Base-by-base conservation (phyloP, 805 yeast species). In the Metschnikowia aberdeeniae region DNA sequence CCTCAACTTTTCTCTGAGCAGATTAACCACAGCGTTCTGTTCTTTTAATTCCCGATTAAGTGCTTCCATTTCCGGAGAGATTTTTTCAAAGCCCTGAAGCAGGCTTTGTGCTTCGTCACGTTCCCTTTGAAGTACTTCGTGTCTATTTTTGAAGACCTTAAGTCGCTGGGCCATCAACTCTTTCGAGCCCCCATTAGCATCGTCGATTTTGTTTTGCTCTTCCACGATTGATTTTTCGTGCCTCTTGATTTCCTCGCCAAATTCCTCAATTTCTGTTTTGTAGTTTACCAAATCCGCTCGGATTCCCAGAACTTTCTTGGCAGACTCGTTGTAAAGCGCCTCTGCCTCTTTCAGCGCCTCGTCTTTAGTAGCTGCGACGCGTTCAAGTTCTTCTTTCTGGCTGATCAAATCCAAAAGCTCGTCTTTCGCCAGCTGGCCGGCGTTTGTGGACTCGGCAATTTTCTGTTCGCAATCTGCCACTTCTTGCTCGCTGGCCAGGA, bases 161-260 rank as follows among this genome's bases (percentile, higher is more conserved):
- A 62, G 46, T 13, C 54, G 52, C 26, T 53, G 48, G 8, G 55
- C 48, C 30, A 72, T 50, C 11, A 50, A 56, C 24, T 70, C 73
- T 39, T 66, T 70, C 5, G 72, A 65, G 1, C 76, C 78, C 12
- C 79, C 81, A 43, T 67, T 66, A 6, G 67, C 59, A 10, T 58
- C 61, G 29, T 71, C 73, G 12, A 77, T 61, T 51, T 69, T 61
- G 29, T 55, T 54, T 50, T 64, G 69, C 49, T 76, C 81, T 1
- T 38, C 40, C 5, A 45, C 47, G 5, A 69, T 61, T 10, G 58
- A 61, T 6, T 50, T 46, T 22, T 59, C 53, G 26, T 55, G 56
- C 20, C 36, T 30, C 20, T 47, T 36, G 20, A 53, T 37, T 32
- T 49, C 40, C 5, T 37, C 43, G 28, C 49, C 43, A 22, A 49